Evolutionary conservation across 2,329 filamentous ascomycete genomes (phyloP), one percentile per base, ranked within the genome.

Genomic region (Colletotrichum limetticola): DNA sequence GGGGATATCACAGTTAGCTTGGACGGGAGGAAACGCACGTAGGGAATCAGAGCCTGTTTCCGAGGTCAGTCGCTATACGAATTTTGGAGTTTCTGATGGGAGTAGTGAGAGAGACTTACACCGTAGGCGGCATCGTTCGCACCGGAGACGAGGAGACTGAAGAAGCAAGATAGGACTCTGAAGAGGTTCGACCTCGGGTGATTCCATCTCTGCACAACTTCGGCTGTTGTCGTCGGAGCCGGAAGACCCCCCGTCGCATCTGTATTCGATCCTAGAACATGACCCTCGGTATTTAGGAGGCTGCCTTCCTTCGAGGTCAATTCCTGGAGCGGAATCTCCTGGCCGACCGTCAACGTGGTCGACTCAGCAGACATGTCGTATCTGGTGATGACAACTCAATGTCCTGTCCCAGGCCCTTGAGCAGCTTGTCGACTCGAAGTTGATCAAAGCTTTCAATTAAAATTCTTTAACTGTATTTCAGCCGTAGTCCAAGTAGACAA

Each of bases 41-140:
- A 88, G 76, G 86, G 86, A 65, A 89, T 85, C 35, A 89, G 77
- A 56, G 87, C 82, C 85, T 86, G 35, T 22, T 19, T 24, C 3
- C 75, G 74, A 26, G 76, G 78, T 35, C 55, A n/a, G 37, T 35
- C 24, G 24, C 5, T 11, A 5, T 28, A 4, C 26, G 9, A 32
- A 52, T 16, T 0, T 14, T 46, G 16, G 3, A 22, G 42, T n/a
- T 49, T 5, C 16, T 22, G 14, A 60, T n/a, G 4, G 19, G 19
- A 5, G 24, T 4, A 3, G 6, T 7, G 32, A 52, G 12, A 7
- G 77, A 1, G 8, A 81, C 86, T 82, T 79, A 89, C 88, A 74
- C 89, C 89, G 66, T 90, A 90, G 12, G 88, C 88, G 2, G 87
- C 85, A 79, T 91, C 89, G 67, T 90, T 91, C 11, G 87, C 85